These are phyloP conservation scores for Phytophthora cactorum DNA, from an alignment of 352 stramenopile species.

Conservation along the genomic window DNA sequence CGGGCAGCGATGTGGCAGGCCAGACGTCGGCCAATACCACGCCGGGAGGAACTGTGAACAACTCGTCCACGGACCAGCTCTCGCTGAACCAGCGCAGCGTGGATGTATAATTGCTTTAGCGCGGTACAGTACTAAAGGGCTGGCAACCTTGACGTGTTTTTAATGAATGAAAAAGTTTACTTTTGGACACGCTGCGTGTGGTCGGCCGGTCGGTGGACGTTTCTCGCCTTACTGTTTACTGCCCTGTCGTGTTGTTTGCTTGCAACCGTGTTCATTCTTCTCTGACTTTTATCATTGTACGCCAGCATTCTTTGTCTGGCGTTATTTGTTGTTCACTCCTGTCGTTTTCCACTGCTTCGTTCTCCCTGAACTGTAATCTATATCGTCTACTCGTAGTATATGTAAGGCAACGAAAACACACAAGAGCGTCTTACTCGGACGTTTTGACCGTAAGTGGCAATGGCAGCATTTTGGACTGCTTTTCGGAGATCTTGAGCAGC, in stretches of 20 bases:
- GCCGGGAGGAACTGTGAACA: slow-evolving; percentile 16
- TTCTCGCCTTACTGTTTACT: too few relatives aligned
- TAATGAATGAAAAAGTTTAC: slow-evolving; percentile 36
- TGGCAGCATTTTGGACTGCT: slow-evolving; percentile 46
- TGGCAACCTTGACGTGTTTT: slow-evolving; percentile 28
- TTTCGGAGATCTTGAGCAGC: slow-evolving; percentile 75
- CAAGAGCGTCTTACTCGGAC: slow-evolving; percentile 24
- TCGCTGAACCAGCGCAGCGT: slow-evolving; percentile 79
- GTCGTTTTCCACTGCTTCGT: slow-evolving; percentile 25
- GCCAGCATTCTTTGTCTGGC: slow-evolving; percentile 10
- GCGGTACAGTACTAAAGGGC: slow-evolving; percentile 17
- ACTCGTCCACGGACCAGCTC: slow-evolving; percentile 59
- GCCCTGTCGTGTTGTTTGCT: too few relatives aligned
- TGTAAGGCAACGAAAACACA: slow-evolving; percentile 24
- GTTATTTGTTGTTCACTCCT: slow-evolving; percentile 16
- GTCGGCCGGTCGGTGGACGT: too few relatives aligned
- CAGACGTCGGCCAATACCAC: slow-evolving; percentile 34
- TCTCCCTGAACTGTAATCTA: slow-evolving; percentile 34
- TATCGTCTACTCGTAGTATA: slow-evolving; percentile 39
- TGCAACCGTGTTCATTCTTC: slow-evolving; percentile 18
- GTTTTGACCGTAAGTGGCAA: slow-evolving; percentile 61
- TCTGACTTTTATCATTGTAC: slow-evolving; percentile 39
- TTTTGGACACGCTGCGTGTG: neutral
- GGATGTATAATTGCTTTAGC: slow-evolving; percentile 56
- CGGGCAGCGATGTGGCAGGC: slow-evolving; percentile 43